phyloP scores from a whole-genome alignment of 2,329 filamentous ascomycete genomes.

The Apiospora arundinis region DNA sequence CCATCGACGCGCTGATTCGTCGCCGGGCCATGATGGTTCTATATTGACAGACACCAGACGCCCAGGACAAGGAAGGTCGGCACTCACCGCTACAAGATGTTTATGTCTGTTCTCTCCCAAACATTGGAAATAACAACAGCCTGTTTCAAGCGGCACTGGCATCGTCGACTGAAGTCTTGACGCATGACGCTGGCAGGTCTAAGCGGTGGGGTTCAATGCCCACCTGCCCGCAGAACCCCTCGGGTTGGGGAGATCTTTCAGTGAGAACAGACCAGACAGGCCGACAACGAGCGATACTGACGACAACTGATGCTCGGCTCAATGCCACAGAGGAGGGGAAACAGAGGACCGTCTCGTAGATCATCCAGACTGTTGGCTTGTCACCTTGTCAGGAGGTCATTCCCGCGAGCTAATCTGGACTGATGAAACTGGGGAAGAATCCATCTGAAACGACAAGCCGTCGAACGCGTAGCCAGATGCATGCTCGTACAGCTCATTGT shows the following conservation, averaged over 20 bases:
- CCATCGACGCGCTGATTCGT: slow-evolving; percentile 8
- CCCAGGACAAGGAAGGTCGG: slow-evolving; percentile 8
- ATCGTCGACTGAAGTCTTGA: slow-evolving; percentile 2
- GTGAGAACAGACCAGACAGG: slow-evolving; percentile 6
- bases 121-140: slow-evolving; percentile 10
- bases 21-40: slow-evolving; percentile 4
- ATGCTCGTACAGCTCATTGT: slow-evolving; percentile 11
- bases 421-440: slow-evolving; percentile 16
- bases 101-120: slow-evolving; percentile 8
- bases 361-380: neutral
- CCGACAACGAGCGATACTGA: neutral
- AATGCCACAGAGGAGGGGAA: neutral
- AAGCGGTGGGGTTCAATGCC: slow-evolving; percentile 18
- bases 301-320: slow-evolving; percentile 1
- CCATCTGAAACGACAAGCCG: slow-evolving; percentile 16
- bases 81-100: slow-evolving; percentile 11
- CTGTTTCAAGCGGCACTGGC: slow-evolving; percentile 7
- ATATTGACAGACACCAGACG: slow-evolving; percentile 8
- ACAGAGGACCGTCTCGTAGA: slow-evolving; percentile 1
- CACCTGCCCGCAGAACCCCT: slow-evolving; percentile 1
- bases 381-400: slow-evolving; percentile 16
- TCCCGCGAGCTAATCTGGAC: slow-evolving; percentile 14
- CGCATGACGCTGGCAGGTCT: slow-evolving; percentile 15
- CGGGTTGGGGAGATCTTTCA: slow-evolving; percentile 7
- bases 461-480: slow-evolving; percentile 13